Base-by-base conservation (phyloP, 148 eudicot genomes). In the Oxyria digyna region DNA sequence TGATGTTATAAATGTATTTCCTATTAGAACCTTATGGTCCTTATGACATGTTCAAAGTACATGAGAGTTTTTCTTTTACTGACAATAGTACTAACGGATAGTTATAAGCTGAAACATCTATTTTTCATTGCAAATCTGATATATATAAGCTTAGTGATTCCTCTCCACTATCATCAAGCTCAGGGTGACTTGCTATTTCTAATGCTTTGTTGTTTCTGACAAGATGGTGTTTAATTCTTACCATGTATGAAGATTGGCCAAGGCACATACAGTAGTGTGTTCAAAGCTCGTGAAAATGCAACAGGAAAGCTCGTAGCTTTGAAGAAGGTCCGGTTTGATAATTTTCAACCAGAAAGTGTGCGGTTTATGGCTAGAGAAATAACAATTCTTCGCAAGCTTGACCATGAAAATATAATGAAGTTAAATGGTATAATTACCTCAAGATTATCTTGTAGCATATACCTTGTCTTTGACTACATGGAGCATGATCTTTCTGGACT, bases 261-360 rank as follows among this genome's bases (percentile, higher is more conserved):
- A 87, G 98, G 98, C 32, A 90, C 98, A 48, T 94, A 94, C 69
- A 94, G 98, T 75, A 85, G 82, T 74, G 98, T 94, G 26, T 90
- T 82, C 70, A 83, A 84, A 8, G 98, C 96, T 15, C 88, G 88
- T 11, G 80, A 90, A 72, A 69, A 77, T 73, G 81, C 82, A 48
- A 87, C 83, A 24, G 92, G 96, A 17, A 86, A 71, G 71, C 71
- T 86, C 31, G 86, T 90, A 62, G 98, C 98, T 17, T 67, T 94
- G 72, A 94, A 94, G 80, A 94, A 90, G 76, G 97, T 94, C 27
- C 84, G 96, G 21, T 94, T 94, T 55, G 91, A 94, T 76, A 94
- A 84, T 72, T 84, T 80, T 64, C 89, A 88, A 66, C 86, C 86
- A 14, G 92, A 94, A 42, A 94, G 98, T 74, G 96, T 94, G 10